A percentile compares a stretch with the other conserved stretches of the same genome.
Evolutionary conservation across 495 filamentous ascomycete genomes (phyloP).

Genomic region (Xylaria scruposa): DNA sequence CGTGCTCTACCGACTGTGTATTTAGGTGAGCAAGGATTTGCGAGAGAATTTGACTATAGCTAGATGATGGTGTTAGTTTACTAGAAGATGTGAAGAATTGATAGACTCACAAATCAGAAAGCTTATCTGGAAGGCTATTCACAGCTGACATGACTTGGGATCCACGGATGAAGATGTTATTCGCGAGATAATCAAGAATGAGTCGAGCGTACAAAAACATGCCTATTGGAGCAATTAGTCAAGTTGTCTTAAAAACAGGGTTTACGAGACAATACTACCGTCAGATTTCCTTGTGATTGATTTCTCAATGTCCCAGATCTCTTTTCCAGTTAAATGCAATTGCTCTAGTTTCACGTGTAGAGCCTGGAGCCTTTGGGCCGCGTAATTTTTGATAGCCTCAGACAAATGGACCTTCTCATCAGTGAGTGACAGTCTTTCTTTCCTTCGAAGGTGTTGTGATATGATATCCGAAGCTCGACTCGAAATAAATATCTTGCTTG

Average conservation of each 20-base stretch:
- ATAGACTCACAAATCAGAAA: background rate
- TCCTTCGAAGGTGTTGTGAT: background rate
- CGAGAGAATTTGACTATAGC: background rate
- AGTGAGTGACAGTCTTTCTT: background rate
- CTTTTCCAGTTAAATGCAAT: background rate
- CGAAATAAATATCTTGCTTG: background rate
- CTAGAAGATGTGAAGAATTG: too few relatives aligned
- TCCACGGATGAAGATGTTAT: background rate
- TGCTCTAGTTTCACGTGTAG: background rate
- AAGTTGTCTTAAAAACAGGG: background rate
- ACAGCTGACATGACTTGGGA: background rate
- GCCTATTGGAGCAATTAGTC: background rate
- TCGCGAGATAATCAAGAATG: constrained; percentile 1
- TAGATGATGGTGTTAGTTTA: background rate
- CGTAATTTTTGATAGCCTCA: background rate
- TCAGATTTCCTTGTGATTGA: background rate
- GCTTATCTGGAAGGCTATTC: background rate
- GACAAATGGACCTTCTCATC: background rate
- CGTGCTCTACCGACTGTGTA: background rate
- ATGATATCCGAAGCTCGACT: background rate
- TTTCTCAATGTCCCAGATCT: background rate
- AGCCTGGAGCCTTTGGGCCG: background rate
- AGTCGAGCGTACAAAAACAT: constrained; percentile 7
- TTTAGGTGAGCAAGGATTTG: background rate
- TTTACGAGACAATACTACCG: background rate